phyloP scores from a whole-genome alignment of 257 asterid species.

The Pogostemon cablin region DNA sequence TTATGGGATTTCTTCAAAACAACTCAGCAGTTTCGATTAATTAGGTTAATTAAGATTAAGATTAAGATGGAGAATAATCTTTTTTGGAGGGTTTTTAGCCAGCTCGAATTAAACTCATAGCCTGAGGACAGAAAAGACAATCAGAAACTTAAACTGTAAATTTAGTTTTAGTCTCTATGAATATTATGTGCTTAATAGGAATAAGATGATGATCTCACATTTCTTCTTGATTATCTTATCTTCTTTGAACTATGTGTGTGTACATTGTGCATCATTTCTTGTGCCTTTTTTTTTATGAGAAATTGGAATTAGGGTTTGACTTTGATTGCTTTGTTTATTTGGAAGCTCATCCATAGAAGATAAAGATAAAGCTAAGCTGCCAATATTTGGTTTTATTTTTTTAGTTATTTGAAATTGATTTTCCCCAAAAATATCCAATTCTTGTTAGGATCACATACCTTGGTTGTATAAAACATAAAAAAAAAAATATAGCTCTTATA shows the following conservation, averaged over 20 bases:
- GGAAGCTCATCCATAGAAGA: not conserved
- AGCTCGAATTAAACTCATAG: not conserved
- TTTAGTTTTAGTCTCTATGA: conserved; percentile 24
- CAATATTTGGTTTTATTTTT: no score
- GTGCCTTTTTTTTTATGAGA: conserved; percentile 29
- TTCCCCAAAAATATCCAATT: not conserved
- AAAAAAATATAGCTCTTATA: no score
- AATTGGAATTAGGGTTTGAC: conserved; percentile 38
- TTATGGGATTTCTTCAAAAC: conserved; percentile 39
- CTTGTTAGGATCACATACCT: no score
- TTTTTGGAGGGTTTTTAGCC: conserved; percentile 18
- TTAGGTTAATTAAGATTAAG: not conserved
- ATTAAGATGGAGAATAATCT: not conserved
- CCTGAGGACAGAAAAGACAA: conserved; percentile 31
- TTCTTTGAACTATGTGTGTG: conserved; percentile 24
- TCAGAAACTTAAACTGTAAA: conserved; percentile 37
- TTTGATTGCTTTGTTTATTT: not conserved
- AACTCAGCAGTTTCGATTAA: conserved; percentile 34
- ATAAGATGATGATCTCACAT: conserved; percentile 25
- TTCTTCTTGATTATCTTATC: not conserved
- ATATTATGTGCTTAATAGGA: conserved; percentile 32
- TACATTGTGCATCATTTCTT: conserved; percentile 35
- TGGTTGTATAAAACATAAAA: no score
- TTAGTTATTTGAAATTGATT: conserved; percentile 2
- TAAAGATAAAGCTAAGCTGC: no score